Percentiles rank a stretch among this genome's conserved stretches.
Conservation (phyloP, 1,139 yeast genomes). For the Saccharomyces hybrid region DNA sequence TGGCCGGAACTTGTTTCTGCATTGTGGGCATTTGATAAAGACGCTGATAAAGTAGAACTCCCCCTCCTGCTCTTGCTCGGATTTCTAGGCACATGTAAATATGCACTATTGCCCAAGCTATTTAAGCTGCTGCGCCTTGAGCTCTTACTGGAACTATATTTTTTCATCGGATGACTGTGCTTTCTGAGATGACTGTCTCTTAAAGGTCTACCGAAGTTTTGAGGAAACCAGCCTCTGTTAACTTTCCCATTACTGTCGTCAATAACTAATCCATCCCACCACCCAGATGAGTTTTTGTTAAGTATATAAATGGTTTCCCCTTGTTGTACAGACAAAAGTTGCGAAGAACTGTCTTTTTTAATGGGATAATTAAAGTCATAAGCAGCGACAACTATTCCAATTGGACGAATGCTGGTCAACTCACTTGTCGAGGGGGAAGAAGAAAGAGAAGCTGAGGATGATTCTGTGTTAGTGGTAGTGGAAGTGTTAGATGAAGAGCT, state of each 20-base stretch:
- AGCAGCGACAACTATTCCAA: conserved; percentile 27
- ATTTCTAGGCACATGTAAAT: conserved; percentile 2
- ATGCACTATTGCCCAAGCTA: conserved; percentile 3
- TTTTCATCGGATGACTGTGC: conserved; percentile 2
- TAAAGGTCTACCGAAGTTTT: conserved; percentile 36
- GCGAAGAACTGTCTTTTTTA: conserved; percentile 12
- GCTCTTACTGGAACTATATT: conserved; percentile 5
- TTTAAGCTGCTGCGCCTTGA: conserved; percentile 12
- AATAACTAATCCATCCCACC: conserved; percentile 68
- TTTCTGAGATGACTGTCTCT: conserved; percentile 9
- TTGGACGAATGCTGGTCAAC: conserved; percentile 21
- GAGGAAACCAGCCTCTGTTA: conserved; percentile 73
- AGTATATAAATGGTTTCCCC: conserved; percentile 34
- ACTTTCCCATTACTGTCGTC: conserved; percentile 26
- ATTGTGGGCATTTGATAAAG: conserved; percentile 2
- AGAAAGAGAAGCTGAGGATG: neutral
- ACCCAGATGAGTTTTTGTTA: conserved; percentile 48
- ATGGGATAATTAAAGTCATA: conserved; percentile 17
- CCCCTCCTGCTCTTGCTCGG: conserved; percentile 9
- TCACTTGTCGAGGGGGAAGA: neutral
- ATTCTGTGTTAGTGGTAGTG: neutral
- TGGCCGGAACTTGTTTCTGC: conserved; percentile 1
- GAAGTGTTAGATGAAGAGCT: neutral
- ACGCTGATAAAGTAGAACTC: conserved; percentile 3
- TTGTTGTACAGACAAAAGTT: conserved; percentile 12